These are phyloP conservation scores for Eucalyptus urophylla DNA, from an alignment of 345 rosid species.

Conservation along the genomic window DNA sequence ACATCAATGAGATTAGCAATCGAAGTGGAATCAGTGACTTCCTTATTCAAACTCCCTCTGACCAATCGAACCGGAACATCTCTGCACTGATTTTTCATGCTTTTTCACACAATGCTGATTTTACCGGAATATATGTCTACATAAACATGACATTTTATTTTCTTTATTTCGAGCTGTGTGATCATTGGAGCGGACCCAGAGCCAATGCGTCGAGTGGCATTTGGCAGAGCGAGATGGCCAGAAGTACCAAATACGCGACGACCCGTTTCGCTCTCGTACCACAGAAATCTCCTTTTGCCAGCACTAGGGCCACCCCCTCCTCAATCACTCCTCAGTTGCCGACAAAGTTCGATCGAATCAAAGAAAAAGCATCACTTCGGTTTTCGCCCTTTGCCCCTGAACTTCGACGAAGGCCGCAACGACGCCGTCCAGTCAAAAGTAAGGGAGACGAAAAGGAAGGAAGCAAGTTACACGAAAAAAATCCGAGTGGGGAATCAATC, in stretches of 20 bases:
- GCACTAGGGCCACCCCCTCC: background rate
- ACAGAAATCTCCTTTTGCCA: background rate
- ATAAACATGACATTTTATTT: background rate
- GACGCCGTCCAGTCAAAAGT: background rate
- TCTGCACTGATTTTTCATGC: background rate
- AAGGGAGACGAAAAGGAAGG: background rate
- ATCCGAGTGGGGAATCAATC: background rate
- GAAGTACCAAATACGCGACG: background rate
- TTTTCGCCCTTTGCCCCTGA: background rate
- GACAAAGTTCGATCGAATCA: background rate
- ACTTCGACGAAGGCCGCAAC: background rate
- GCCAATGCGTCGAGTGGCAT: background rate
- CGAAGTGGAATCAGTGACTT: background rate
- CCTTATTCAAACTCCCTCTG: fast-evolving
- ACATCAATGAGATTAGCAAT: background rate
- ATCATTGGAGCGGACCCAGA: background rate
- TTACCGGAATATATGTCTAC: too few species aligned
- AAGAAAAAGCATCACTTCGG: background rate
- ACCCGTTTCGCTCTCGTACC: background rate
- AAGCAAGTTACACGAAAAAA: background rate
- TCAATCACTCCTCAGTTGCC: background rate
- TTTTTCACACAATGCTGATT: background rate
- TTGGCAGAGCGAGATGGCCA: background rate
- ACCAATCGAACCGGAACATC: background rate
- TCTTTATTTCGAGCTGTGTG: background rate